Percentiles rank a stretch among this genome's conserved stretches.
phyloP scores from a whole-genome alignment of 345 rosid species.

The Populus simonii region DNA sequence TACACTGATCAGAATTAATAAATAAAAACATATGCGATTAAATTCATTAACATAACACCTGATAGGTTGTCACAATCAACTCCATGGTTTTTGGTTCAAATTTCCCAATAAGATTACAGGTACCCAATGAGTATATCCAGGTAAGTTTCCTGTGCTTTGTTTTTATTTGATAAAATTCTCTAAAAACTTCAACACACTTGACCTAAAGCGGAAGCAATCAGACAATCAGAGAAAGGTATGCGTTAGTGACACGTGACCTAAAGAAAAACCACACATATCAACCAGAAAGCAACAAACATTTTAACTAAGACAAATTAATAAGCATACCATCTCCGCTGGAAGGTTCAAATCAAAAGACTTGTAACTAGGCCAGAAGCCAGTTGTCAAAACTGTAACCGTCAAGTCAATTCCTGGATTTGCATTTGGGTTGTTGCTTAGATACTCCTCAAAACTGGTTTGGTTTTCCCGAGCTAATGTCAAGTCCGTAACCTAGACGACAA shows the following conservation, averaged over 20 bases:
- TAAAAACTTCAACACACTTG: slow-evolving; percentile 52
- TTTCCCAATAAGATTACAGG: slow-evolving; percentile 56
- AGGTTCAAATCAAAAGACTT: slow-evolving; percentile 38
- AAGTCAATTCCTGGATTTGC: slow-evolving; percentile 36
- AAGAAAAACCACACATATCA: not conserved
- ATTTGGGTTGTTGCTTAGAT: slow-evolving; percentile 23
- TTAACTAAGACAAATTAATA: not conserved
- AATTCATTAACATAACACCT: slow-evolving; percentile 14
- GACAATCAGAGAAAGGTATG: slow-evolving; percentile 1
- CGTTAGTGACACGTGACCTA: not conserved
- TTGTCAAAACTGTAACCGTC: slow-evolving; percentile 33
- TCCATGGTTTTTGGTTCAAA: slow-evolving; percentile 59
- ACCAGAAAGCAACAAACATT: not conserved
- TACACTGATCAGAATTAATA: not conserved
- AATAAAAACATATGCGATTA: not conserved
- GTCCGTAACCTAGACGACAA: slow-evolving; percentile 26
- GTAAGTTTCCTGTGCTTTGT: slow-evolving; percentile 58
- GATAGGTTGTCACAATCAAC: slow-evolving; percentile 50
- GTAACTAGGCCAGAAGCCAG: slow-evolving; percentile 40
- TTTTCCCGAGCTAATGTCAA: slow-evolving; percentile 35
- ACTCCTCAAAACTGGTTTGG: slow-evolving; percentile 30
- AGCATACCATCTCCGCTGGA: slow-evolving; percentile 32
- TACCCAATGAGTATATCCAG: slow-evolving; percentile 67
- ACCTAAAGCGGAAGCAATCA: slow-evolving; percentile 14
- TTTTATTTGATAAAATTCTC: slow-evolving; percentile 51